Conservation (phyloP, 2,329 filamentous ascomycete genomes). For the Pseudocercospora fijiensis region DNA sequence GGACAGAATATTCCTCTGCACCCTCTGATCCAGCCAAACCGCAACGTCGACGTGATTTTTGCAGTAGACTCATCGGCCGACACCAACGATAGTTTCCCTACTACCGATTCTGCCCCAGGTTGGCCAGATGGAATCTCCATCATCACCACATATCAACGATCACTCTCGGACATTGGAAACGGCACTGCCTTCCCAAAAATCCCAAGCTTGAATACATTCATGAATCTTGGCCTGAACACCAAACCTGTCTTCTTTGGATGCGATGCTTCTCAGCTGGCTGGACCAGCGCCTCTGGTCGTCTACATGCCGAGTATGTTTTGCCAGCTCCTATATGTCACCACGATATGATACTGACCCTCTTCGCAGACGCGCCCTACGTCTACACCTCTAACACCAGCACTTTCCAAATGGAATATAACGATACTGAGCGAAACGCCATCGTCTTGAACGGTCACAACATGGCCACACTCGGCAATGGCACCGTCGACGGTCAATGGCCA, state of each 20-base stretch:
- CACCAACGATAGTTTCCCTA: constrained; percentile 46
- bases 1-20: constrained; percentile 76
- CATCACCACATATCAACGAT: constrained; percentile 71
- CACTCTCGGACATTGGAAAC: constrained; percentile 59
- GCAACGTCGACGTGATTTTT: constrained; percentile 75
- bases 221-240: constrained; percentile 73
- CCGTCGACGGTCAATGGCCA: constrained; percentile 71
- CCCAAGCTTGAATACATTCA: constrained; percentile 72
- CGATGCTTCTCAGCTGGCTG: constrained; percentile 62
- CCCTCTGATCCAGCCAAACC: constrained; percentile 71
- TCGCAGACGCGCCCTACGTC: constrained; percentile 55
- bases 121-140: constrained; percentile 79
- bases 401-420: constrained; percentile 64
- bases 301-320: constrained; percentile 68
- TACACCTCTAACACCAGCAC: constrained; percentile 77
- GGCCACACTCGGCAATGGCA: constrained; percentile 79
- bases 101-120: constrained; percentile 43
- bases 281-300: constrained; percentile 67
- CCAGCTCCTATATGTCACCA: not conserved
- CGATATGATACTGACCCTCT: not conserved
- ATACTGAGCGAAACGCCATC: constrained; percentile 69
- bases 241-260: constrained; percentile 76
- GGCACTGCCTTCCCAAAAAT: constrained; percentile 69
- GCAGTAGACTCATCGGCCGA: constrained; percentile 77
- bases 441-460: constrained; percentile 84